Conservation (phyloP, 2,329 filamentous ascomycete species). For the Claviceps cyperi region DNA sequence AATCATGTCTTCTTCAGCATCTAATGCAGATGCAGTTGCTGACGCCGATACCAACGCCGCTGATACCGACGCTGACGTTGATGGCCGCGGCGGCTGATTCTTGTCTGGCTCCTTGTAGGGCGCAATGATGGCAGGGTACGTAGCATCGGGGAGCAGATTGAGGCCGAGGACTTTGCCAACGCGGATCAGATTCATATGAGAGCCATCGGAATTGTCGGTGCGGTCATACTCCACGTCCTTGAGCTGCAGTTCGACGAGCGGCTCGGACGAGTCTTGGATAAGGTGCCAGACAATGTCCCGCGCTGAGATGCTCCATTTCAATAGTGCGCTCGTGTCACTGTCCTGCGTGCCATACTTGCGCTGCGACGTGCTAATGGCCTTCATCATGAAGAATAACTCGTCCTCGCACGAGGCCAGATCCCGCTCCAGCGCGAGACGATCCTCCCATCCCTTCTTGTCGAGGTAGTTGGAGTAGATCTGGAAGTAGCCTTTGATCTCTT, state of each 20-base stretch:
- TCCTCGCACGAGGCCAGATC: constrained; percentile 85
- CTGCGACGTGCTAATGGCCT: constrained; percentile 94
- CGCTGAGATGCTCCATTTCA: constrained; percentile 89
- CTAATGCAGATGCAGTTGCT: constrained; percentile 12
- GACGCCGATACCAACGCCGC: background rate
- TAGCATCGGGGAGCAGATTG: constrained; percentile 77
- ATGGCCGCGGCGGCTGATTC: constrained; percentile 10
- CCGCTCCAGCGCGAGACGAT: constrained; percentile 74
- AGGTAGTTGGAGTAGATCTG: constrained; percentile 80
- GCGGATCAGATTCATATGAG: constrained; percentile 83
- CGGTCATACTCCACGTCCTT: constrained; percentile 85
- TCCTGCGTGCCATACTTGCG: constrained; percentile 60
- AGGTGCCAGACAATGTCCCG: constrained; percentile 96
- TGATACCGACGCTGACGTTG: background rate
- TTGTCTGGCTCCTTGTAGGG: constrained; percentile 64
- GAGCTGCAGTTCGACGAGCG: constrained; percentile 84
- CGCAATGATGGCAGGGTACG: constrained; percentile 91
- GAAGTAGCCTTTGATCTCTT: constrained; percentile 94
- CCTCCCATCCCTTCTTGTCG: constrained; percentile 82
- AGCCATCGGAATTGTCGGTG: constrained; percentile 93
- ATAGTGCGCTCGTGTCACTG: constrained; percentile 59
- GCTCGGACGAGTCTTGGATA: constrained; percentile 72
- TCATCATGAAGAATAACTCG: constrained; percentile 99
- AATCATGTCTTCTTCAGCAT: constrained; percentile 60
- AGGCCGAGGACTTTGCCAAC: constrained; percentile 78